Percentiles rank a stretch among this genome's conserved stretches.
Conservation (phyloP, 805 yeast species). For the Candida broadrunensis region DNA sequence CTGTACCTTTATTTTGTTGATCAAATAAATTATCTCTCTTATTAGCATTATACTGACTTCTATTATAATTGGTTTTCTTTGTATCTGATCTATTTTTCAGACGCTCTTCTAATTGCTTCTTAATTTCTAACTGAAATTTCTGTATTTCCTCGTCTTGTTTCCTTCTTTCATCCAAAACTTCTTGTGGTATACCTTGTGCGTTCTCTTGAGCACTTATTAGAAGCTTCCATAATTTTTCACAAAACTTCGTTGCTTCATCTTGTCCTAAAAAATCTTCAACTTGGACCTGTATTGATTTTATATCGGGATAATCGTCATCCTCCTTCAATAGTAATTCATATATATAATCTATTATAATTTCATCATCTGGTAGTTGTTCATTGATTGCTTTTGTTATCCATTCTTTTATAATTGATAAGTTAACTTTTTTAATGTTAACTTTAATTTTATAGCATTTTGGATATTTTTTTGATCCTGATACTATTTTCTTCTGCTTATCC, state of each 20-base stretch:
- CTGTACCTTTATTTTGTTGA: not conserved
- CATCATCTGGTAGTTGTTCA: slow-evolving; percentile 48
- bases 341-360: slow-evolving; percentile 44
- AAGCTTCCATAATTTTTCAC: slow-evolving; percentile 43
- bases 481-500: slow-evolving; percentile 8
- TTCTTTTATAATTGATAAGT: slow-evolving; percentile 30
- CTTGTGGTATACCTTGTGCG: slow-evolving; percentile 43
- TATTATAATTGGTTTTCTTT: slow-evolving; percentile 24
- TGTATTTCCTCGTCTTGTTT: slow-evolving; percentile 7
- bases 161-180: slow-evolving; percentile 6
- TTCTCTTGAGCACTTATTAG: slow-evolving; percentile 43
- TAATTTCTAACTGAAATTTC: slow-evolving; percentile 1
- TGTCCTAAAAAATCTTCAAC: slow-evolving; percentile 45
- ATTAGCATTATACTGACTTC: slow-evolving; percentile 13
- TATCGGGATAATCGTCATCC: slow-evolving; percentile 27
- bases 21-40: slow-evolving; percentile 4
- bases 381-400: slow-evolving; percentile 39
- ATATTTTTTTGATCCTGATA: slow-evolving; percentile 17
- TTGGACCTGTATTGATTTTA: slow-evolving; percentile 41
- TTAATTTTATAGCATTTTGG: slow-evolving; percentile 32
- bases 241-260: slow-evolving; percentile 35
- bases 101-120: not conserved
- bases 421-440: slow-evolving; percentile 34
- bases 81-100: not conserved
- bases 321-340: slow-evolving; percentile 38